Base-by-base conservation (phyloP, 805 yeast species). In the Ogataea zsoltii region DNA sequence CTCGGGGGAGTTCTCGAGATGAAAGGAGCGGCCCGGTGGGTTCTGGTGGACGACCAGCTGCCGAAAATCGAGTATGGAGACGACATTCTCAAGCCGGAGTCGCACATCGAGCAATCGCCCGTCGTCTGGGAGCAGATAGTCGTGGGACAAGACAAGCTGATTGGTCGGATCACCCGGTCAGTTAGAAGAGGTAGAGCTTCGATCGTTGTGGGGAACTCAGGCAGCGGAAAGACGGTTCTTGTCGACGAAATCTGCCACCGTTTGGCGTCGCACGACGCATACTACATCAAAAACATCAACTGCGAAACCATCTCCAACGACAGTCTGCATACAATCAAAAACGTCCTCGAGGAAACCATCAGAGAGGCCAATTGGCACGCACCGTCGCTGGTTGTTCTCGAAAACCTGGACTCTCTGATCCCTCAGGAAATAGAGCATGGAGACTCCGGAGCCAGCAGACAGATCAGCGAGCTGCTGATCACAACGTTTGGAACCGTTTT, bases 171-270 rank as follows among this genome's bases (percentile, higher is more conserved):
- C 10, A 53, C 65, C 6, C 70, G 70, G 7, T 60, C 74, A 0
- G 55, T 82, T 3, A 57, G 69, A 6, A 63, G 74, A 33, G 54
- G 55, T 14, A 61, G 74, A 7, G 88, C 92, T 2, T 68, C 81
- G 0, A 66, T 89, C 43, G 57, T 91, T 0, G 75, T 80, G 53
- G 98, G 97, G 0, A 66, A 82, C 17, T 70, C 87, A 1, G 97
- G 97, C 0, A 77, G 88, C 49, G 98, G 98, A 0, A 92, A 92
- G 61, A 70, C 94, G 0, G 65, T 80, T 2, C 49, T 85, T 2
- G 57, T 82, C 13, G 63, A 71, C 3, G 67, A 73, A 19, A 59
- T 85, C 0, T 55, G 72, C 0, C 46, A 66, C 1, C 54, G 56
- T 9, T 57, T 86, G 6, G 48, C 58, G 7, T 41, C 61, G 1